Evolutionary conservation across 371 early-diverging fungal species (phyloP).

Genomic region (Parasitella parasitica): DNA sequence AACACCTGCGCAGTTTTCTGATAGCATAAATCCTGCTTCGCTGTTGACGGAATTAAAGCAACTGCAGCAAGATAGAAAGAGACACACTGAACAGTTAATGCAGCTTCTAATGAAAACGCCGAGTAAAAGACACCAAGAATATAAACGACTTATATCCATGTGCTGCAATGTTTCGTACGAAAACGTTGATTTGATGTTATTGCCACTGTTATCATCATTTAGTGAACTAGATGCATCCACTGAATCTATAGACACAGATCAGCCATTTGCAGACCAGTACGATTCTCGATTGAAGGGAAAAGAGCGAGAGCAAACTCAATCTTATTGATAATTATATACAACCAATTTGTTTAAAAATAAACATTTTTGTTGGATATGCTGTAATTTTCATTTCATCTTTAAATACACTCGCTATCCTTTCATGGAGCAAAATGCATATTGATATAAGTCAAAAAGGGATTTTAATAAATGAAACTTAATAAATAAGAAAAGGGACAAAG

Average conservation of each 20-base stretch:
- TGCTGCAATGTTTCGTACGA: constrained; percentile 51
- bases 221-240: constrained; percentile 21
- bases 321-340: neutral
- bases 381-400: no score
- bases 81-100: constrained; percentile 23
- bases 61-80: constrained; percentile 17
- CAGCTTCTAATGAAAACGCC: constrained; percentile 27
- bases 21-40: neutral
- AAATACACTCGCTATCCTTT: no score
- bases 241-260: neutral
- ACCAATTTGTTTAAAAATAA: no score
- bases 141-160: constrained; percentile 48
- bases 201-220: constrained; percentile 44
- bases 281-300: neutral
- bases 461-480: no score
- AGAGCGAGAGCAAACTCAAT: neutral
- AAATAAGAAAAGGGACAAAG: no score
- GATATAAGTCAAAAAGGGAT: no score
- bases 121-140: constrained; percentile 41
- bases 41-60: neutral
- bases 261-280: neutral
- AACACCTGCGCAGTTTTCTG: neutral
- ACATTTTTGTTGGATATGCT: no score
- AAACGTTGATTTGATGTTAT: constrained; percentile 46
- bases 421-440: no score